phyloP scores from a whole-genome alignment of 805 yeast genomes.

The Candida patagonica region DNA sequence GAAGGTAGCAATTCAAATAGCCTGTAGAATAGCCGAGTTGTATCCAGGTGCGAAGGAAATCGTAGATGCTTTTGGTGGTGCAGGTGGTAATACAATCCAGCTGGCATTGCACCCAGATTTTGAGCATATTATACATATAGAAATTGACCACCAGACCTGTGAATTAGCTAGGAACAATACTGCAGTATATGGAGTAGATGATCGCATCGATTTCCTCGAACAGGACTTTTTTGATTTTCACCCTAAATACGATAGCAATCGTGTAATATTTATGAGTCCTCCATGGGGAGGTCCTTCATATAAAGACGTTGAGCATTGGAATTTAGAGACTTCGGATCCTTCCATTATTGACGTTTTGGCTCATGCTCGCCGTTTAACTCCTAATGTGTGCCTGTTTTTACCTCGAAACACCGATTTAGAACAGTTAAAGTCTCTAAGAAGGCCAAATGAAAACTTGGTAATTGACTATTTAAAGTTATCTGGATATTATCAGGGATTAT shows the following conservation, averaged over 20 bases:
- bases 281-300: slow-evolving; percentile 87
- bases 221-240: slow-evolving; percentile 41
- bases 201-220: slow-evolving; percentile 37
- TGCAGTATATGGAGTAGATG: slow-evolving; percentile 47
- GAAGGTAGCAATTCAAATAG: slow-evolving; percentile 43
- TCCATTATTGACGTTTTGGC: slow-evolving; percentile 10
- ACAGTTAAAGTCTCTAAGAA: slow-evolving; percentile 8
- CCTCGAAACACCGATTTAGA: slow-evolving; percentile 18
- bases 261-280: slow-evolving; percentile 54
- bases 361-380: slow-evolving; percentile 8
- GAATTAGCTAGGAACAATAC: slow-evolving; percentile 42
- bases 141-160: slow-evolving; percentile 16
- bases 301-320: slow-evolving; percentile 10
- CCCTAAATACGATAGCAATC: slow-evolving; percentile 31
- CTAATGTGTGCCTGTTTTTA: slow-evolving; percentile 16
- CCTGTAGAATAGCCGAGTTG: slow-evolving; percentile 13
- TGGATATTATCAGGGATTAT: neutral
- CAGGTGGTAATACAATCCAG: slow-evolving; percentile 79
- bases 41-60: slow-evolving; percentile 23
- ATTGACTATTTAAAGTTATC: slow-evolving; percentile 13
- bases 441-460: slow-evolving; percentile 2
- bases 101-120: slow-evolving; percentile 38
- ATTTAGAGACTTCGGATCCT: slow-evolving; percentile 7
- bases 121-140: slow-evolving; percentile 20
- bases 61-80: slow-evolving; percentile 75